phyloP scores from a whole-genome alignment of 2,329 filamentous ascomycete species.

The Zopfia rhizophila region DNA sequence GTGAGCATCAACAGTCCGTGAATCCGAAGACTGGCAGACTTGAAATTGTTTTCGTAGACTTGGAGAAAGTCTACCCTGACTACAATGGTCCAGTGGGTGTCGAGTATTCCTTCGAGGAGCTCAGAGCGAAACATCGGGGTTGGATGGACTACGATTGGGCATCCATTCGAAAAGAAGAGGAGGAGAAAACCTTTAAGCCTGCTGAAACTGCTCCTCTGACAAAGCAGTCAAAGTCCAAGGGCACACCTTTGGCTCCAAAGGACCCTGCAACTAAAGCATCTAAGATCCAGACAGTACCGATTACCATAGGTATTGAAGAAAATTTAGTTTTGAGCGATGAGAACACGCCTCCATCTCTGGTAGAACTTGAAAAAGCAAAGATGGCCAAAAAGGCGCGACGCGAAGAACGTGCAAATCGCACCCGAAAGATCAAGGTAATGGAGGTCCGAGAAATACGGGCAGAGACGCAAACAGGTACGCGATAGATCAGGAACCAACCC shows the following conservation, averaged over 20 bases:
- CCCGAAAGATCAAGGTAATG: constrained; percentile 75
- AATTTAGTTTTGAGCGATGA: constrained; percentile 54
- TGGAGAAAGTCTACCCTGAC: constrained; percentile 86
- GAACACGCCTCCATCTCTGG: constrained; percentile 56
- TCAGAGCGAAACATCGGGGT: constrained; percentile 81
- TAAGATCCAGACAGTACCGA: constrained; percentile 40
- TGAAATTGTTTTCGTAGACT: constrained; percentile 87
- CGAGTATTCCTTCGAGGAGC: constrained; percentile 91
- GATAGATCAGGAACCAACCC: not conserved
- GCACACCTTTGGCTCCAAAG: constrained; percentile 27
- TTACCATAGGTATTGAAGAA: constrained; percentile 48
- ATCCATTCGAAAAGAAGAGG: constrained; percentile 42
- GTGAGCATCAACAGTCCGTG: constrained; percentile 80
- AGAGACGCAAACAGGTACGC: constrained; percentile 90
- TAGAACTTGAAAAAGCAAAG: constrained; percentile 69
- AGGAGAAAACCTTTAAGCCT: constrained; percentile 38
- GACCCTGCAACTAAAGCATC: constrained; percentile 26
- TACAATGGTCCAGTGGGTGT: constrained; percentile 71
- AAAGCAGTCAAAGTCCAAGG: constrained; percentile 20
- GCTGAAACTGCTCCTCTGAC: constrained; percentile 26
- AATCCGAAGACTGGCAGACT: constrained; percentile 85
- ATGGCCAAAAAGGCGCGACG: constrained; percentile 57
- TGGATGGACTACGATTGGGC: constrained; percentile 68
- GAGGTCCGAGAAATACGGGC: constrained; percentile 73
- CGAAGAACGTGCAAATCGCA: constrained; percentile 61